phyloP scores from a whole-genome alignment of 2,329 filamentous ascomycete species.

The Pseudogymnoascus destructans region DNA sequence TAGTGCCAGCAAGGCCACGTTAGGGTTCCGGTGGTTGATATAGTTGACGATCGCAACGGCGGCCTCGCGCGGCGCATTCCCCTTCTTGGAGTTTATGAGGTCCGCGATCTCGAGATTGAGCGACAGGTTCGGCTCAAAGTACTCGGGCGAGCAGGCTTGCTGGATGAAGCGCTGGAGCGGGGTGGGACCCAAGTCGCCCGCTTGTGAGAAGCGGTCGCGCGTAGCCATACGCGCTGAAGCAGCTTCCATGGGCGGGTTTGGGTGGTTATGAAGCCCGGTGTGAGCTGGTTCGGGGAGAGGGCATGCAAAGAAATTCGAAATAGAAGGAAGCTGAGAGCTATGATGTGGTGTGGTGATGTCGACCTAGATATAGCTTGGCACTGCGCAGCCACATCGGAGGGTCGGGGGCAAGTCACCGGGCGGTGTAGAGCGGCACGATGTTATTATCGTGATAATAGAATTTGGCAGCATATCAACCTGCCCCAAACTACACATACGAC shows the following conservation, averaged over 20 bases:
- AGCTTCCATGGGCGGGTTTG: slow-evolving; percentile 58
- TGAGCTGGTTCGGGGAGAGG: not conserved
- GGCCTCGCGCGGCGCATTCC: slow-evolving; percentile 85
- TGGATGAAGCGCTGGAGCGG: slow-evolving; percentile 92
- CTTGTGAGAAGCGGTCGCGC: slow-evolving; percentile 81
- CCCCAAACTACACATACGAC: not conserved
- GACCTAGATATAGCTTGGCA: slow-evolving; percentile 1
- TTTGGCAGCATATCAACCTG: slow-evolving; percentile 1
- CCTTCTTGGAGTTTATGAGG: slow-evolving; percentile 95
- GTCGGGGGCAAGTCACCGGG: not conserved
- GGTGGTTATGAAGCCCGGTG: slow-evolving; percentile 7
- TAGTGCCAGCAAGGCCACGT: slow-evolving; percentile 81
- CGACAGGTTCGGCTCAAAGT: slow-evolving; percentile 95
- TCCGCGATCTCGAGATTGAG: slow-evolving; percentile 94
- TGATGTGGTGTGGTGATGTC: slow-evolving; percentile 10
- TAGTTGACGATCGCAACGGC: slow-evolving; percentile 85
- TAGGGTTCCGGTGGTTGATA: slow-evolving; percentile 94
- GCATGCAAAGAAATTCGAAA: not conserved
- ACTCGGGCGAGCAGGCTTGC: slow-evolving; percentile 90
- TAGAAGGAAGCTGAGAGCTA: slow-evolving; percentile 4
- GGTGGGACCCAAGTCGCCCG: slow-evolving; percentile 64
- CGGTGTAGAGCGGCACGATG: not conserved
- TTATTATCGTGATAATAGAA: slow-evolving; percentile 4
- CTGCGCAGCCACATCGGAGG: not conserved
- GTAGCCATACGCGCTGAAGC: slow-evolving; percentile 90